A percentile compares a stretch with the other conserved stretches of the same genome.
Conservation (phyloP, 345 rosid species). For the Clausena lansium region DNA sequence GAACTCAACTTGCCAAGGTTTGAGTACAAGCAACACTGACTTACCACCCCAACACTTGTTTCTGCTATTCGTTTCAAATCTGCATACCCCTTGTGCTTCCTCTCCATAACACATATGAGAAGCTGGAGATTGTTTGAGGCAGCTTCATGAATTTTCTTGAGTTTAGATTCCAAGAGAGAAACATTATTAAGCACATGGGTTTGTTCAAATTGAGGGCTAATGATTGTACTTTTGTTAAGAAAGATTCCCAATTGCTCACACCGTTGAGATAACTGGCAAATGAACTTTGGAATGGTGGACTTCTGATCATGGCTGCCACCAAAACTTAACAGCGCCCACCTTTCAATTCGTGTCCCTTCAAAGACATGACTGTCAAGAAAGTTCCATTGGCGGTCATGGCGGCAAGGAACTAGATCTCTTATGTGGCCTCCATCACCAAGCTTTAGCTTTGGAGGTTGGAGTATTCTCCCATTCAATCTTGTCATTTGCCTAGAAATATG, state of each 20-base stretch:
- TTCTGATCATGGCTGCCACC: slow-evolving; percentile 81
- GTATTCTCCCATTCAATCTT: slow-evolving; percentile 73
- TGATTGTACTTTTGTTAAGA: slow-evolving; percentile 58
- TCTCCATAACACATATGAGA: slow-evolving; percentile 88
- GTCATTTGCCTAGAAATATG: slow-evolving; percentile 84
- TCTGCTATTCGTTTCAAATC: slow-evolving; percentile 92
- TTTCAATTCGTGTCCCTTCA: slow-evolving; percentile 65
- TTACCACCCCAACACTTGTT: slow-evolving; percentile 80
- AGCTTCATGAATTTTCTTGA: slow-evolving; percentile 65
- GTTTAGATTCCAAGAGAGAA: slow-evolving; percentile 62
- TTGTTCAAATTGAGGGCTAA: slow-evolving; percentile 63
- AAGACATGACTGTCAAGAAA: slow-evolving; percentile 68
- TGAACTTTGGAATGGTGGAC: slow-evolving; percentile 70
- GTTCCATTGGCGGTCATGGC: slow-evolving; percentile 81
- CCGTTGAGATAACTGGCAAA: slow-evolving; percentile 75
- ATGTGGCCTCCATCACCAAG: slow-evolving; percentile 69
- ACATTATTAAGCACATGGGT: slow-evolving; percentile 78
- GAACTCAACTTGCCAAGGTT: slow-evolving; percentile 80
- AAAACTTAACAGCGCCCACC: slow-evolving; percentile 90
- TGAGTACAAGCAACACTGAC: slow-evolving; percentile 85
- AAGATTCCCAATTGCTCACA: slow-evolving; percentile 88
- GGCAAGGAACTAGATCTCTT: slow-evolving; percentile 56
- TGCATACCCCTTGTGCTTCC: slow-evolving; percentile 87
- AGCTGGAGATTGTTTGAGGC: slow-evolving; percentile 74
- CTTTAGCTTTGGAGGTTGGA: slow-evolving; percentile 90